These are phyloP conservation scores for Allium fistulosum DNA, from an alignment of 106 monocot species.

Conservation along the genomic window DNA sequence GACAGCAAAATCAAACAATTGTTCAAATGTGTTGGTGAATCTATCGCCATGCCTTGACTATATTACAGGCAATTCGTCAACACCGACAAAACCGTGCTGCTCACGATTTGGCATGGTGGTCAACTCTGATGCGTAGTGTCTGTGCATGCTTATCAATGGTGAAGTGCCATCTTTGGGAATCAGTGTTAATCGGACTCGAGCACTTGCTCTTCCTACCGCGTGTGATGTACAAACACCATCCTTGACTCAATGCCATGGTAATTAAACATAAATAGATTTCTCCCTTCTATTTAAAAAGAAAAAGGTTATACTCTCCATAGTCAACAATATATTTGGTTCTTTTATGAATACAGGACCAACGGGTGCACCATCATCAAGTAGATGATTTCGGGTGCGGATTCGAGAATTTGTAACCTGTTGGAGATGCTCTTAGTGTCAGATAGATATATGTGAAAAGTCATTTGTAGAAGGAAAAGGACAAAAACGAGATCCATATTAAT, in stretches of 20 bases:
- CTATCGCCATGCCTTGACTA: constrained; percentile 44
- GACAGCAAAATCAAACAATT: constrained; percentile 17
- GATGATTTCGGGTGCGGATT: too few relatives aligned
- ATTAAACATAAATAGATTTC: not conserved
- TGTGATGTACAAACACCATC: constrained; percentile 28
- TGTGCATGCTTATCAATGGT: constrained; percentile 37
- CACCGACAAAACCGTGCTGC: constrained; percentile 45
- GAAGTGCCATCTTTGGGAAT: constrained; percentile 21
- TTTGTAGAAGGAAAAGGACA: too few relatives aligned
- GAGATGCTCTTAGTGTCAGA: too few relatives aligned
- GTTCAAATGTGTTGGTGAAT: constrained; percentile 24
- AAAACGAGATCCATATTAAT: too few relatives aligned
- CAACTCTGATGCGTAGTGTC: constrained; percentile 32
- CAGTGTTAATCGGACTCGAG: constrained; percentile 21
- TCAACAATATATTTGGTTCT: too few relatives aligned
- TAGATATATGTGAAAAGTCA: too few relatives aligned
- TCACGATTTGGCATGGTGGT: constrained; percentile 33
- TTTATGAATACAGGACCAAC: not conserved
- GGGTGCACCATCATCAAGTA: too few relatives aligned
- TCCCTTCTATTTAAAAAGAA: too few relatives aligned
- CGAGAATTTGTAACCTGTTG: too few relatives aligned
- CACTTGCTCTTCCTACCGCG: constrained; percentile 6
- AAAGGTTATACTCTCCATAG: too few relatives aligned
- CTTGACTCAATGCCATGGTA: constrained; percentile 39
- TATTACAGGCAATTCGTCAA: constrained; percentile 25